Base-by-base conservation (phyloP, 2,329 filamentous ascomycete species). In the Xylogone sp. region DNA sequence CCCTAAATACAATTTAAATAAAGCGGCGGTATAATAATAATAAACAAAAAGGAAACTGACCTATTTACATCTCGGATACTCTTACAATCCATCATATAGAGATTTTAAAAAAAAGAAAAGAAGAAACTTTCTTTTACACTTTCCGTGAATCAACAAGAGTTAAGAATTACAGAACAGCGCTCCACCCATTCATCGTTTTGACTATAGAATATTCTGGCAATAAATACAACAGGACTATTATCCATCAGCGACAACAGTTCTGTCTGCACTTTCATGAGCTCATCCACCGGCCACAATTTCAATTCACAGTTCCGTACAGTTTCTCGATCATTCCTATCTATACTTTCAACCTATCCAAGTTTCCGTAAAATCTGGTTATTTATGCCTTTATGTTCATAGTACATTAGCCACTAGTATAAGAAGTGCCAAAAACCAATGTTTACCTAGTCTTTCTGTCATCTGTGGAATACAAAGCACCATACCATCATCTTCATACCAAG, bases 221-320 rank as follows among this genome's bases (percentile, higher is more conserved):
- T 48, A 49, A 45, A 43, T 49, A 39, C 46, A 34, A 34, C 21
- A 34, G 27, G 21, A 19, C 16, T 10, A 27, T 27, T 22, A 48
- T 48, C 46, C 46, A 48, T 42, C 46, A 19, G 46, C 46, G 46
- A 48, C 21, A 48, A 19, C 29, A 48, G 21, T 20, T 48, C 21
- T 27, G 16, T 13, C 19, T 21, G 44, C 7, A 10, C 19, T 46
- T 27, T 13, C 24, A 46, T 21, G 13, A 48, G 46, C 18, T 48
- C 46, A 24, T 48, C 20, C 39, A 6, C 39, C 29, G 31, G 21
- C 29, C 46, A 21, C 31, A 48, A 42, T 18, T 9, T 18, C 31
- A 48, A 19, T 31, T 48, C 46, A 21, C 16, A 18, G n/a, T 42
- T 48, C 24, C 21, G 46, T 42, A 21, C 18, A 31, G 3, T 48